Base-by-base conservation (phyloP, 306 rosid species). In the Vigna trinervia region DNA sequence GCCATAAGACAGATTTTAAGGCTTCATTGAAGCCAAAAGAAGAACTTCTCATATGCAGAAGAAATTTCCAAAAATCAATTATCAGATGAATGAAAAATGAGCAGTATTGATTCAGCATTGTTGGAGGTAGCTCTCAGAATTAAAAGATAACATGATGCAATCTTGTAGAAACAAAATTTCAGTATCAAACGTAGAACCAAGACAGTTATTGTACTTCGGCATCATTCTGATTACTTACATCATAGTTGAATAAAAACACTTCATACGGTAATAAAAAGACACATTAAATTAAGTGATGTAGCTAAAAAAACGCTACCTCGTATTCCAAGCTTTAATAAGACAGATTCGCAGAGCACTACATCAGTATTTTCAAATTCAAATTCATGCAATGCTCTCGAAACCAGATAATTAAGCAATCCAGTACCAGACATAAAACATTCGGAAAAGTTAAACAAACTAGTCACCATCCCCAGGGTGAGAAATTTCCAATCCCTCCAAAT, bases 381-480 rank as follows among this genome's bases (percentile, higher is more conserved):
- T 57, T 38, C 38, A 23, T 39, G 67, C 20, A 65, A 63, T 23
- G 47, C 57, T 77, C 62, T 30, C 50, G 41, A 62, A 63, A 72
- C 26, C 5, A 50, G 17, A n/a, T 69, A 50, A 48, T 60, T 38
- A 28, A 32, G 32, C 14, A 0, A 75, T 59, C 26, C 14, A 74
- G 58, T 74, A 71, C 57, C 60, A 32, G 23, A 54, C 58, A 20
- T 54, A 45, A 20, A 51, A 28, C 66, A 28, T 41, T 80, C 36
- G 36, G 43, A 12, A 51, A 52, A 53, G 68, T 74, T 32, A 47
- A 30, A 74, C 43, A 73, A 66, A 63, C 41, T 52, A 62, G 41
- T 53, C 45, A 60, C 12, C 52, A 80, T 62, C 60, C 59, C 67
- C 78, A 11, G 48, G 17, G 7, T 73, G 17, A 60, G 41, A 74